phyloP scores from a whole-genome alignment of 768 basidiomycete species.

The Suillus tomentosus region DNA sequence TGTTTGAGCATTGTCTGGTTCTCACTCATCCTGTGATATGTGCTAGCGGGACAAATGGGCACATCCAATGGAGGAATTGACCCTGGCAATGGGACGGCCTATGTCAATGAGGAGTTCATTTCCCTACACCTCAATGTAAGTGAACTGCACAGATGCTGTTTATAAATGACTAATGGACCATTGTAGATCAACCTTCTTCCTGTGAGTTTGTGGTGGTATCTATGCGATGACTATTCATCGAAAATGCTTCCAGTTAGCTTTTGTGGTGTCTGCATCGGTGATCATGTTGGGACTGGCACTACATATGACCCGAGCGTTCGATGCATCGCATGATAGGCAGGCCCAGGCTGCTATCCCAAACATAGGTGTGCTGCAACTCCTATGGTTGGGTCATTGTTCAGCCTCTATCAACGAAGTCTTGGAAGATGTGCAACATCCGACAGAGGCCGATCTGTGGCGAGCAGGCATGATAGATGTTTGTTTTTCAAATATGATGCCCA shows the following conservation, averaged over 20 bases:
- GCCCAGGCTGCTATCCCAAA: neutral
- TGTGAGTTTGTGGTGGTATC: neutral
- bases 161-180: neutral
- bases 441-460: conserved; percentile 4
- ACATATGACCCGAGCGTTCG: neutral
- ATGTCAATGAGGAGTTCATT: neutral
- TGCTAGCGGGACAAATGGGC: neutral
- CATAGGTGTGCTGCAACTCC: conserved; percentile 9
- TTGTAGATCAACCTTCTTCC: neutral
- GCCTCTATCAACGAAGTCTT: neutral
- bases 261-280: neutral
- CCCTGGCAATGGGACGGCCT: neutral
- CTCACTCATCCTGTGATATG: neutral
- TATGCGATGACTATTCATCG: neutral
- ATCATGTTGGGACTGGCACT: conserved; percentile 5
- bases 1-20: no score
- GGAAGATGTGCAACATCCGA: neutral
- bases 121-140: neutral
- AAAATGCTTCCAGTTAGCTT: neutral
- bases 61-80: neutral
- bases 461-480: conserved; percentile 13
- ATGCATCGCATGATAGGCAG: neutral
- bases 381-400: conserved; percentile 12
- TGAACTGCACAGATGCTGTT: neutral
- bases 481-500: neutral